Evolutionary conservation across 2,329 filamentous ascomycete genomes (phyloP).

Genomic region (Macroventuria anomochaeta): DNA sequence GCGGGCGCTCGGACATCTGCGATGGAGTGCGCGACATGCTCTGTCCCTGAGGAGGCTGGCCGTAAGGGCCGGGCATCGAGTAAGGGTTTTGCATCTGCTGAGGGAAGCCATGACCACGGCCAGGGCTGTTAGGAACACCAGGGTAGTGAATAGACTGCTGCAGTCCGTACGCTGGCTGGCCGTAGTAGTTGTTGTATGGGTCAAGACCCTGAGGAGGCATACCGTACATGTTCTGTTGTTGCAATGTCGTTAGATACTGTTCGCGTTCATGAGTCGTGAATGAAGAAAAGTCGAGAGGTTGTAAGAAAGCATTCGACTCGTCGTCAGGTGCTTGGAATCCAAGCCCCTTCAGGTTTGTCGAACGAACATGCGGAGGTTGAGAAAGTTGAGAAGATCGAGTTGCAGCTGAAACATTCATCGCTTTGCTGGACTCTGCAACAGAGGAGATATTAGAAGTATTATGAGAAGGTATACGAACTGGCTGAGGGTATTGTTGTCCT

Average conservation of each 20-base stretch:
- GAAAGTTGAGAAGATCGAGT: conserved; percentile 23
- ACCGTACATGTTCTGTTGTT: conserved; percentile 68
- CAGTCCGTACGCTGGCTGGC: conserved; percentile 58
- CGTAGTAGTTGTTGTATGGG: conserved; percentile 53
- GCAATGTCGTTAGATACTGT: conserved; percentile 70
- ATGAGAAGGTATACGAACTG: conserved; percentile 64
- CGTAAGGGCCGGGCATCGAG: conserved; percentile 60
- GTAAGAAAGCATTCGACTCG: conserved; percentile 33
- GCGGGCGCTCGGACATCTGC: conserved; percentile 62
- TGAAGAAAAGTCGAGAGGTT: conserved; percentile 60
- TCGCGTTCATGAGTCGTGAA: conserved; percentile 75
- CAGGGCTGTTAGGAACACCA: conserved; percentile 54
- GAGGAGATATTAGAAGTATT: conserved; percentile 41
- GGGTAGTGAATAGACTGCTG: conserved; percentile 54
- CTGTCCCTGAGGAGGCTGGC: conserved; percentile 64
- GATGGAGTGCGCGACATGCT: conserved; percentile 71
- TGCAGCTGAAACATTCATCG: conserved; percentile 20
- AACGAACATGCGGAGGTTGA: conserved; percentile 15
- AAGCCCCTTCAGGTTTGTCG: conserved; percentile 24
- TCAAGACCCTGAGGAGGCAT: conserved; percentile 60
- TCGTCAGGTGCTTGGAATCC: conserved; percentile 26
- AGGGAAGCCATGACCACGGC: conserved; percentile 55
- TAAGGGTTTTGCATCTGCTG: conserved; percentile 54
- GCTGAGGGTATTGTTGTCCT: conserved; percentile 63
- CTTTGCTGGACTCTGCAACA: conserved; percentile 29